A percentile compares a stretch with the other conserved stretches of the same genome.
Conservation (phyloP, 306 rosid species). For the barrel medic (Medicago truncatula) region MtrunA17r5.0-ANR NC_053044.1:27303501-27304000, state of each 20-base stretch:
- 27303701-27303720: conserved; percentile 80
- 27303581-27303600: not conserved
- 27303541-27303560: not conserved
- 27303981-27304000: not conserved
- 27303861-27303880: not conserved
- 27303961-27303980: conserved; percentile 29
- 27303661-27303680: conserved; percentile 20
- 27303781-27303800: conserved; percentile 65
- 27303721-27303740: conserved; percentile 80
- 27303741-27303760: conserved; percentile 73
- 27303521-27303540: not conserved
- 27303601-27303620: conserved; percentile 5
- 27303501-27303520: conserved; percentile 45
- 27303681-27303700: conserved; percentile 62
- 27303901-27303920: not conserved
- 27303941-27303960: conserved; percentile 25
- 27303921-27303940: conserved; percentile 38
- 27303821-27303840: conserved; percentile 15
- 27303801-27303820: conserved; percentile 64
- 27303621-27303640: conserved; percentile 1
- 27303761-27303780: conserved; percentile 72
- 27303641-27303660: not conserved
- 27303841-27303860: not conserved
- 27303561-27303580: conserved; percentile 13
- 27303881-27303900: not conserved